Evolutionary conservation across 345 rosid genomes (phyloP).

Genomic region (Arabidopsis thaliana): DNA sequence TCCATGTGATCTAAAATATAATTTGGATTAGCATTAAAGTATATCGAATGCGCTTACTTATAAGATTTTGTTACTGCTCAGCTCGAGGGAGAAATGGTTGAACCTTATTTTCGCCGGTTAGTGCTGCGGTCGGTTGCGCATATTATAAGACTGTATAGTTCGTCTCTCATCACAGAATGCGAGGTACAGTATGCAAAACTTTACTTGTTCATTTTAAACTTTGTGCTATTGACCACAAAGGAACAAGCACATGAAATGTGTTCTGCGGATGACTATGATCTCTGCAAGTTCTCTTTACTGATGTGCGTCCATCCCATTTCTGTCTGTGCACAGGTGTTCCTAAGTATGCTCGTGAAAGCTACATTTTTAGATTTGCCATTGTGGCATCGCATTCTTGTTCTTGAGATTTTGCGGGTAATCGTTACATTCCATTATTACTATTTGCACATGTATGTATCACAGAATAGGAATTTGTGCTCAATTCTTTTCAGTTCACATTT

Average conservation of each 20-base stretch:
- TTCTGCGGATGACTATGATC: slow-evolving; percentile 15
- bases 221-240: slow-evolving; percentile 14
- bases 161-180: slow-evolving; percentile 90
- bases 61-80: slow-evolving; percentile 48
- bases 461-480: slow-evolving; percentile 9
- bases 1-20: slow-evolving; percentile 27
- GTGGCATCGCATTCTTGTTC: slow-evolving; percentile 99
- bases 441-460: slow-evolving; percentile 15
- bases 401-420: slow-evolving; percentile 95
- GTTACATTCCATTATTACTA: slow-evolving; percentile 7
- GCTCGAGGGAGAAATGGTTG: slow-evolving; percentile 96
- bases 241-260: slow-evolving; percentile 16
- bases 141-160: slow-evolving; percentile 85
- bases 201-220: slow-evolving; percentile 7
- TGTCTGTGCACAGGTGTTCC: slow-evolving; percentile 89
- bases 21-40: slow-evolving; percentile 26
- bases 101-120: slow-evolving; percentile 94
- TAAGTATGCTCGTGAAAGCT: slow-evolving; percentile 92
- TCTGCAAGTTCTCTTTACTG: slow-evolving; percentile 23
- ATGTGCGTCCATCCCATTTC: slow-evolving; percentile 21
- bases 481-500: slow-evolving; percentile 25
- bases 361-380: slow-evolving; percentile 91
- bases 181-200: slow-evolving; percentile 64
- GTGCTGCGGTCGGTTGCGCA: slow-evolving; percentile 98
- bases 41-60: slow-evolving; percentile 19